These are phyloP conservation scores for Thalassiosira oceanica DNA, from an alignment of 352 stramenopile genomes.

Conservation along the genomic window DNA sequence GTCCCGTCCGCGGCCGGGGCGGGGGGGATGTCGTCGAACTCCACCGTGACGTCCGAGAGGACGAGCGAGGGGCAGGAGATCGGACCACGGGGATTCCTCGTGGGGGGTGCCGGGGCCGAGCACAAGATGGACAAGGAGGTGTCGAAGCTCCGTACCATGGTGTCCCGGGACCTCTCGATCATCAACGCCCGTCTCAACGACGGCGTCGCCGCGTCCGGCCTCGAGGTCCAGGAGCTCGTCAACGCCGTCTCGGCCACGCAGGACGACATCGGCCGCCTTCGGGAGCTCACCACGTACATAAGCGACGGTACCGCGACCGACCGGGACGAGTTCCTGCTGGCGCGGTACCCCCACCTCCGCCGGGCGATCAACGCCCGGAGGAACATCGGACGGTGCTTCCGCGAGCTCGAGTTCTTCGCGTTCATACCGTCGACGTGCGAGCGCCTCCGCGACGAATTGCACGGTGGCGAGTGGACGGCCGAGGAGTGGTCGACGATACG, in stretches of 20 bases:
- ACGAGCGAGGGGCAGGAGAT: conserved; percentile 65
- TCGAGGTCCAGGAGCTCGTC: conserved; percentile 80
- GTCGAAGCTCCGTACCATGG: conserved; percentile 60
- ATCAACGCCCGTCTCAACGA: conserved; percentile 81
- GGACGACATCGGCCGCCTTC: conserved; percentile 67
- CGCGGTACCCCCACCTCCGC: conserved; percentile 72
- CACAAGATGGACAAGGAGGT: conserved; percentile 82
- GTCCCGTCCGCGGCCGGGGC: not conserved
- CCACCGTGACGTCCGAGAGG: conserved; percentile 22
- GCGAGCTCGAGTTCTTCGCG: conserved; percentile 80
- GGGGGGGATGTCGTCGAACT: not conserved
- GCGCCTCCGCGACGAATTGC: conserved; percentile 70
- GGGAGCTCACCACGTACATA: conserved; percentile 79
- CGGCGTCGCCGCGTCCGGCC: conserved; percentile 71
- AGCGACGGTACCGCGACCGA: conserved; percentile 50
- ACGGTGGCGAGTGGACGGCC: conserved; percentile 71
- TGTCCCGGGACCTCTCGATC: conserved; percentile 65
- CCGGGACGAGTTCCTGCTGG: conserved; percentile 64
- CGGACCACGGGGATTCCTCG: conserved; percentile 58
- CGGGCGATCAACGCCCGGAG: conserved; percentile 73
- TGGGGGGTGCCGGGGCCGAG: conserved; percentile 40
- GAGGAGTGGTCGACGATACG: conserved; percentile 77
- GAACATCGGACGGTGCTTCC: conserved; percentile 75
- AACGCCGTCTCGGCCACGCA: conserved; percentile 75
- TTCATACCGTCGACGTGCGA: conserved; percentile 78